These are phyloP conservation scores for Monarda citriodora DNA, from an alignment of 305 asterid species.

Conservation along the genomic window DNA sequence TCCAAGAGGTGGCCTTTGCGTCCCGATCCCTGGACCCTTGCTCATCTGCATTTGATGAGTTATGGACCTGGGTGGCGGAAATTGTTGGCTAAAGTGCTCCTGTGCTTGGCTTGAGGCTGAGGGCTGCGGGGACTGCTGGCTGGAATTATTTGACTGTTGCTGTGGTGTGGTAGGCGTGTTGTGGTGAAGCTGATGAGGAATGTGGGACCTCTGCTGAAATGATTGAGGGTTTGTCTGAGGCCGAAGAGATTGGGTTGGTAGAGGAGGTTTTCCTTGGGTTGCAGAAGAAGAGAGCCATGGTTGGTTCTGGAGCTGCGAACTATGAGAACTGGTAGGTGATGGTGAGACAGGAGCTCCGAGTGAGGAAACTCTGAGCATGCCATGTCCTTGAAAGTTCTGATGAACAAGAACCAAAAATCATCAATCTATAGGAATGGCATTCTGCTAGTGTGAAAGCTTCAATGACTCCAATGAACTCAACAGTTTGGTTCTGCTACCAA, in stretches of 20 bases:
- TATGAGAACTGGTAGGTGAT: constrained; percentile 56
- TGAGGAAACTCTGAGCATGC: constrained; percentile 72
- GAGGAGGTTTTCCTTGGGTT: constrained; percentile 78
- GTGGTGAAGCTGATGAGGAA: constrained; percentile 62
- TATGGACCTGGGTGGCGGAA: constrained; percentile 58
- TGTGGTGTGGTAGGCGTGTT: constrained; percentile 46
- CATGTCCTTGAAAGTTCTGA: constrained; percentile 83
- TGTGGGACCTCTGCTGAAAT: constrained; percentile 69
- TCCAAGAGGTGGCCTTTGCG: constrained; percentile 61
- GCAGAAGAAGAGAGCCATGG: constrained; percentile 88
- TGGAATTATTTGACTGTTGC: constrained; percentile 47
- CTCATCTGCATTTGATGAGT: constrained; percentile 65
- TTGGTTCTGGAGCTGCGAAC: constrained; percentile 61
- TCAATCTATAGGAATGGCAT: constrained; percentile 5
- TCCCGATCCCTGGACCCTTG: constrained; percentile 58
- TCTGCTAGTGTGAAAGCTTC: constrained; percentile 9
- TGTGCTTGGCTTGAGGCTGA: constrained; percentile 52
- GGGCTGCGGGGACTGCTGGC: constrained; percentile 54
- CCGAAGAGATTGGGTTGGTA: constrained; percentile 66
- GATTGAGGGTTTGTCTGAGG: constrained; percentile 69
- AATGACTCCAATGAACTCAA: constrained; percentile 4
- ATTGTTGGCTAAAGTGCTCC: constrained; percentile 62
- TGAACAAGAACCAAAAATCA: constrained; percentile 15
- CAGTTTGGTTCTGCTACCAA: background rate
- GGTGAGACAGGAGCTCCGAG: constrained; percentile 63